Conservation (phyloP, 345 rosid species). For the Acer yangbiense region DNA sequence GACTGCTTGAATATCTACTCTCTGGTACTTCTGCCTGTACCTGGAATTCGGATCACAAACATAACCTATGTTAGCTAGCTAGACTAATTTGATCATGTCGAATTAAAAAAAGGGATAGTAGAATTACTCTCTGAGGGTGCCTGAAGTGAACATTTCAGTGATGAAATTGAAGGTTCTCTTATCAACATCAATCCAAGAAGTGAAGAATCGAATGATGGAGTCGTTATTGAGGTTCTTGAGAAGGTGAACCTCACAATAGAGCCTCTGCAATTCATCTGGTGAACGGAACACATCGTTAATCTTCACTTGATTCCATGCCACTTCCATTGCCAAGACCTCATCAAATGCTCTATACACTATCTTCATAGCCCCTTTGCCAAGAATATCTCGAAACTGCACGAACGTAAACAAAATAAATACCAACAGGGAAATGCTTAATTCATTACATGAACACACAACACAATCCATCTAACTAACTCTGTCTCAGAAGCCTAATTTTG, state of each 20-base stretch:
- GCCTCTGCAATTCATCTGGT: constrained; percentile 77
- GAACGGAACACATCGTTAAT: constrained; percentile 72
- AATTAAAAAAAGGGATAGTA: not conserved
- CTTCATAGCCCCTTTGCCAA: constrained; percentile 96
- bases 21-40: constrained; percentile 65
- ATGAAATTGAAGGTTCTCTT: constrained; percentile 87
- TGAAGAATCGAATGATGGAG: constrained; percentile 67
- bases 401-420: constrained; percentile 17
- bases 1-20: constrained; percentile 67
- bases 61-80: not conserved
- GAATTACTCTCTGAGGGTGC: constrained; percentile 79
- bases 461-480: too few species aligned
- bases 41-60: constrained; percentile 34
- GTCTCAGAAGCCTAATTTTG: too few species aligned
- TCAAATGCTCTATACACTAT: constrained; percentile 94
- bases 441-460: not conserved
- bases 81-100: not conserved
- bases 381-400: constrained; percentile 63
- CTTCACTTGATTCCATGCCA: constrained; percentile 94
- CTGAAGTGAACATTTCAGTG: constrained; percentile 93
- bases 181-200: constrained; percentile 79
- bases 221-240: constrained; percentile 77
- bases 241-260: constrained; percentile 92
- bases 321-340: constrained; percentile 83
- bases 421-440: not conserved